A percentile compares a stretch with the other conserved stretches of the same genome.
Conservation (phyloP, 176 grass and related monocot genomes). For the Oropetium thomaeum region DNA sequence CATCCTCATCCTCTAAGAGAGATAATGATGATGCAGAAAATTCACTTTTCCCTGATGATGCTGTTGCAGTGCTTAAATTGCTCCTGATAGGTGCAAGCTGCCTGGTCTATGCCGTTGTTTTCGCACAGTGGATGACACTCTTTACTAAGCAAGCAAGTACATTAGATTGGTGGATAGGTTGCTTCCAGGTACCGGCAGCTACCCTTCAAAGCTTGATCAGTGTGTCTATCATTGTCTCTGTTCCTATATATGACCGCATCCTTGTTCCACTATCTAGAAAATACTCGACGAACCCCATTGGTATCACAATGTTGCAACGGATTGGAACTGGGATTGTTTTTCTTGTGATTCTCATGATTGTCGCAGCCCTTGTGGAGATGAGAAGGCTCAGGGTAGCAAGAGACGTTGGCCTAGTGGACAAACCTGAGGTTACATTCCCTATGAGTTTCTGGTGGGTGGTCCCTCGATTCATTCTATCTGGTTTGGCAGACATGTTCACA, state of each 20-base stretch:
- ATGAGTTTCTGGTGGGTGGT: constrained; percentile 64
- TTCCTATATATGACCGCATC: constrained; percentile 54
- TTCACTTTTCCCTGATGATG: constrained; percentile 13
- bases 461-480: constrained; percentile 49
- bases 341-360: constrained; percentile 44
- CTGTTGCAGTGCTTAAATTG: constrained; percentile 33
- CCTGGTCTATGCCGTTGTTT: constrained; percentile 53
- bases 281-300: constrained; percentile 20
- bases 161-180: constrained; percentile 54
- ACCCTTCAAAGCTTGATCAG: constrained; percentile 56
- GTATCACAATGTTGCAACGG: constrained; percentile 53
- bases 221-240: constrained; percentile 21
- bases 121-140: constrained; percentile 53
- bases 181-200: constrained; percentile 47
- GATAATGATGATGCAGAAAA: constrained; percentile 29
- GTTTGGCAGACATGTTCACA: constrained; percentile 44
- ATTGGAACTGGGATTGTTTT: constrained; percentile 48
- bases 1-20: constrained; percentile 16
- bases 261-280: constrained; percentile 44
- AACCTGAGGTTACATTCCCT: constrained; percentile 35
- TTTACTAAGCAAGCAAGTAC: constrained; percentile 79
- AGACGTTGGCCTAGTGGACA: constrained; percentile 44
- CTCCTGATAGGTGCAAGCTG: constrained; percentile 57
- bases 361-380: constrained; percentile 48
- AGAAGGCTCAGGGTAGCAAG: constrained; percentile 45